phyloP scores from a whole-genome alignment of 2,329 filamentous ascomycete genomes.

The Metarhizium rileyi region DNA sequence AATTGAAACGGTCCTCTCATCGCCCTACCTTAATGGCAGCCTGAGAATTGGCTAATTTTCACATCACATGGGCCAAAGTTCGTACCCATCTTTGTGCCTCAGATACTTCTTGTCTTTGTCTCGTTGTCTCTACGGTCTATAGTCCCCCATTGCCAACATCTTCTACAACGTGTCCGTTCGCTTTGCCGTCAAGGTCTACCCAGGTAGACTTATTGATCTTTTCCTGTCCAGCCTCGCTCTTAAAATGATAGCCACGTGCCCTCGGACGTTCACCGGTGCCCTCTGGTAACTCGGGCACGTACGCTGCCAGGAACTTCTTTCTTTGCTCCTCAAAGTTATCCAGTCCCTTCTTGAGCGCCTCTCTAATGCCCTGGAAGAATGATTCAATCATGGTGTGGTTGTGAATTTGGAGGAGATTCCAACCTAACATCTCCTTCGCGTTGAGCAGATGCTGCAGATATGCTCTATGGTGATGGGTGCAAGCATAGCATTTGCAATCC shows the following conservation, averaged over 20 bases:
- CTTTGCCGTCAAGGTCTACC: slow-evolving; percentile 28
- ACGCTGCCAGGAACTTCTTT: slow-evolving; percentile 37
- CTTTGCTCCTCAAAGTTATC: slow-evolving; percentile 47
- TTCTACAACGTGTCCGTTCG: neutral
- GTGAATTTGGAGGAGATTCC: slow-evolving; percentile 86
- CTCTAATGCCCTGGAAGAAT: slow-evolving; percentile 66
- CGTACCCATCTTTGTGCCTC: neutral
- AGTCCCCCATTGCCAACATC: neutral
- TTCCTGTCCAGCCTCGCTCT: slow-evolving; percentile 53
- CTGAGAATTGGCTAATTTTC: no score
- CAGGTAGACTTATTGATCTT: slow-evolving; percentile 62
- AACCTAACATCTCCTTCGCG: slow-evolving; percentile 94
- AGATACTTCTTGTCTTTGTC: neutral
- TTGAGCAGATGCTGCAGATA: slow-evolving; percentile 80
- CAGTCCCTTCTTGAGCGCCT: slow-evolving; percentile 47
- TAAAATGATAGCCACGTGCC: slow-evolving; percentile 74
- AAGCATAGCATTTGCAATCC: slow-evolving; percentile 73
- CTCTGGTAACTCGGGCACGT: slow-evolving; percentile 61
- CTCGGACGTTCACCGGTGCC: slow-evolving; percentile 71
- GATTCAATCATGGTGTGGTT: slow-evolving; percentile 64
- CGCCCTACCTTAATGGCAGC: no score
- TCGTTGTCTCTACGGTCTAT: neutral
- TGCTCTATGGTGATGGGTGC: slow-evolving; percentile 72
- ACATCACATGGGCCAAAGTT: neutral
- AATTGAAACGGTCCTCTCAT: no score